Percentiles rank a stretch among this genome's conserved stretches.
Conservation (phyloP, 1,139 yeast genomes). For the Scheffersomyces quercinus region DNA sequence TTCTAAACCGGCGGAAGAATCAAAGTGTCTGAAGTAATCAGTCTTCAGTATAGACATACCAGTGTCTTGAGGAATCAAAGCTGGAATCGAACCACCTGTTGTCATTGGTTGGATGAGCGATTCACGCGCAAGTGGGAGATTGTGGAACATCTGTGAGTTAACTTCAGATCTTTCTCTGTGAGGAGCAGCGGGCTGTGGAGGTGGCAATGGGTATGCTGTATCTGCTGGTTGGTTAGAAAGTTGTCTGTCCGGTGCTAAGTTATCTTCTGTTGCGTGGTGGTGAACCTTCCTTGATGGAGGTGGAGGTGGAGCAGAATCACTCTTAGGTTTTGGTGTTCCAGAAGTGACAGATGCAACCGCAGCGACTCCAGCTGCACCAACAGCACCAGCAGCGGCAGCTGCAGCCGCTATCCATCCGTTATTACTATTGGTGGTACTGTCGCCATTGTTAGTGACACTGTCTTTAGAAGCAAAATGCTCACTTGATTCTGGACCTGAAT, state of each 20-base stretch:
- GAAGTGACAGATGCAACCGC: conserved; percentile 10
- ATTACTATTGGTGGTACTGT: not conserved
- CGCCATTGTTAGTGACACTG: not conserved
- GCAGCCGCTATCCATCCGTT: not conserved
- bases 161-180: conserved; percentile 41
- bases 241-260: conserved; percentile 2
- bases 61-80: conserved; percentile 22
- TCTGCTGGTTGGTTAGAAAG: not conserved
- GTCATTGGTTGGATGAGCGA: conserved; percentile 25
- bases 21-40: conserved; percentile 48
- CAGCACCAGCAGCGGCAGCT: conserved; percentile 3
- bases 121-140: conserved; percentile 45
- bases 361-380: conserved; percentile 4
- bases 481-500: not conserved
- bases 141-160: conserved; percentile 56
- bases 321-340: conserved; percentile 8
- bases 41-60: conserved; percentile 25
- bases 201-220: conserved; percentile 4
- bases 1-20: conserved; percentile 35
- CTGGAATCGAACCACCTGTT: conserved; percentile 11
- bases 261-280: conserved; percentile 19
- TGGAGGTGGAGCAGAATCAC: conserved; percentile 52
- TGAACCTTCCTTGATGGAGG: conserved; percentile 71
- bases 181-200: conserved; percentile 2
- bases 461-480: not conserved